These are phyloP conservation scores for Colletotrichum sansevieriae DNA, from an alignment of 2,329 filamentous ascomycete species.

Conservation along the genomic window DNA sequence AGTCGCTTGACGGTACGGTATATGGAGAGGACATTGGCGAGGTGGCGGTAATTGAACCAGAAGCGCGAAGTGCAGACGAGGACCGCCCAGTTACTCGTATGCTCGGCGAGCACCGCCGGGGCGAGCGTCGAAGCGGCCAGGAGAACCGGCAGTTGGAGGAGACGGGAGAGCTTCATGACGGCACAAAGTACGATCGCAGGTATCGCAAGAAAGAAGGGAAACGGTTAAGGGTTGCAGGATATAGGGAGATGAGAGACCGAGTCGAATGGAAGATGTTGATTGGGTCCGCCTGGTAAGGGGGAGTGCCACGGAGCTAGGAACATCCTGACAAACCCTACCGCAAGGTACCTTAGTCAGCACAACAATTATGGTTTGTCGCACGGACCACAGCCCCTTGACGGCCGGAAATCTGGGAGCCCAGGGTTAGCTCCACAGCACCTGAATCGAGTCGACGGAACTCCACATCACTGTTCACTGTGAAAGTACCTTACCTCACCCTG, in stretches of 20 bases:
- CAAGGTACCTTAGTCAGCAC: conserved; percentile 33
- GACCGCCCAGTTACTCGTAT: conserved; percentile 99
- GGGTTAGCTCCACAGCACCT: background rate
- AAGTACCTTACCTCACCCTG: no score
- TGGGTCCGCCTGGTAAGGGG: conserved; percentile 34
- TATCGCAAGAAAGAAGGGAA: background rate
- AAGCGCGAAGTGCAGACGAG: conserved; percentile 98
- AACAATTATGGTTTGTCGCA: background rate
- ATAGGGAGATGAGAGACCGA: conserved; percentile 17
- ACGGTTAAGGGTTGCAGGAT: background rate
- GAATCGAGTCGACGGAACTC: background rate
- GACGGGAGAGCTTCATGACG: conserved; percentile 64
- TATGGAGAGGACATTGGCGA: conserved; percentile 96
- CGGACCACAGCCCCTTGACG: conserved; percentile 11
- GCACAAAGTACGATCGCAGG: background rate
- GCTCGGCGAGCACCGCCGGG: conserved; percentile 70
- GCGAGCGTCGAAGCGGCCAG: conserved; percentile 62
- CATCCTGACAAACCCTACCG: conserved; percentile 27
- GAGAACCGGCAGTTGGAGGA: conserved; percentile 61
- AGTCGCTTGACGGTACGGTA: conserved; percentile 98
- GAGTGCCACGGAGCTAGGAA: conserved; percentile 26
- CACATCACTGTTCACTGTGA: no score
- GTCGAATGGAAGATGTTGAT: conserved; percentile 4
- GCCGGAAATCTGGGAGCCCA: conserved; percentile 10
- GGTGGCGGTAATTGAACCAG: conserved; percentile 99